These are phyloP conservation scores for Melanomma pulvis-pyrius DNA, from an alignment of 495 filamentous ascomycete genomes.

Conservation along the genomic window DNA sequence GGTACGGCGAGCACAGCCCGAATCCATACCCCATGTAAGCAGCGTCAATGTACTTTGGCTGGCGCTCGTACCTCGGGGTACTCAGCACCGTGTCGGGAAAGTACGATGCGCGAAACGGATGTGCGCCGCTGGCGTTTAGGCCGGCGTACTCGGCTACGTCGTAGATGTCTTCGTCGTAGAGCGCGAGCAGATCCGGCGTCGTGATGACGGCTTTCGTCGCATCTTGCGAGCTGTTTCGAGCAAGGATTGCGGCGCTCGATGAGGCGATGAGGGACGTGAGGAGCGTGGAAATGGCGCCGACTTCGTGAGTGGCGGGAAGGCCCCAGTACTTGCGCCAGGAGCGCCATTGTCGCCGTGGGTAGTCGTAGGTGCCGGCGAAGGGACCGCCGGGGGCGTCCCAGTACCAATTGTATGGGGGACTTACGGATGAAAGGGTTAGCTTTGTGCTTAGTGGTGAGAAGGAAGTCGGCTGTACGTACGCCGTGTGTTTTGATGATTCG, in stretches of 20 bases:
- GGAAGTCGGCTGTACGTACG: not conserved
- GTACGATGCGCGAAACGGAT: not conserved
- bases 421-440: not conserved
- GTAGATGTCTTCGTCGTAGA: conserved; percentile 9
- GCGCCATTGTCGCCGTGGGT: not conserved
- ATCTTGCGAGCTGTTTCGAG: not conserved
- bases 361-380: not conserved
- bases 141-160: not conserved
- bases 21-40: not conserved
- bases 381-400: not conserved
- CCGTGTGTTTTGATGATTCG: not conserved
- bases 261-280: not conserved
- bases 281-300: not conserved
- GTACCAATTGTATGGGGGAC: conserved; percentile 4
- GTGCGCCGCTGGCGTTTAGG: not conserved
- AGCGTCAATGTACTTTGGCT: not conserved
- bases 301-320: not conserved
- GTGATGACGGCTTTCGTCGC: conserved; percentile 1
- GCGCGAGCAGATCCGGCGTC: not conserved
- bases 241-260: not conserved
- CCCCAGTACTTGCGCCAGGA: not conserved
- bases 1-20: not conserved
- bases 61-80: not conserved
- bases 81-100: not conserved
- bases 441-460: not conserved